Conservation (phyloP, 371 early-diverging fungal species). For the Apophysomyces elegans region DNA sequence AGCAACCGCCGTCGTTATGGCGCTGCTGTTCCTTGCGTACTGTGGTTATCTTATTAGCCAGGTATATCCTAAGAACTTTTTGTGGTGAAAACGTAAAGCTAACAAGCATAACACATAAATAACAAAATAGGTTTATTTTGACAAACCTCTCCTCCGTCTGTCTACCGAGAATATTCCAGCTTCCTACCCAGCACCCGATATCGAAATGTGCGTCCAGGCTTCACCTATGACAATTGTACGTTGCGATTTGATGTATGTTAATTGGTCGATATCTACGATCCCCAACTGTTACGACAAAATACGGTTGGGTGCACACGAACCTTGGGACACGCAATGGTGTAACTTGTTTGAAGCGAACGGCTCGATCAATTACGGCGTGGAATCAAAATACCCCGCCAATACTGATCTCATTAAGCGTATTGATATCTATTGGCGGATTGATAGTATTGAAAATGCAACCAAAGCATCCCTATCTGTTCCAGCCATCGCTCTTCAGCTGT, state of each 20-base stretch:
- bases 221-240: conserved; percentile 29
- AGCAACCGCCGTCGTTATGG: conserved; percentile 32
- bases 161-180: conserved; percentile 31
- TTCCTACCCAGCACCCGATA: conserved; percentile 31
- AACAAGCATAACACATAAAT: neutral
- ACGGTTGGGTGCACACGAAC: conserved; percentile 5
- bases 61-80: conserved; percentile 12
- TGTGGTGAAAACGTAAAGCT: no score
- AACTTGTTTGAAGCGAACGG: conserved; percentile 33
- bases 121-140: conserved; percentile 29
- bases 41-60: conserved; percentile 36
- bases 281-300: conserved; percentile 26
- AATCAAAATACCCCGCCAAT: conserved; percentile 16
- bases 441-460: conserved; percentile 23
- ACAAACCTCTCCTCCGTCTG: conserved; percentile 36
- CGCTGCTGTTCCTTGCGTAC: conserved; percentile 32
- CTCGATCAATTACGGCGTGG: conserved; percentile 27
- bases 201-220: conserved; percentile 43
- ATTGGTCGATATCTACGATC: conserved; percentile 23
- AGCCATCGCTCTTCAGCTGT: conserved; percentile 37
- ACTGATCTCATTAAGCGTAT: conserved; percentile 31
- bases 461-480: conserved; percentile 30
- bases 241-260: conserved; percentile 30
- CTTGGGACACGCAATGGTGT: conserved; percentile 21
- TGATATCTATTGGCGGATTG: conserved; percentile 47